Conservation (phyloP, 441 rosid genomes). For the Populus hybrid region DNA sequence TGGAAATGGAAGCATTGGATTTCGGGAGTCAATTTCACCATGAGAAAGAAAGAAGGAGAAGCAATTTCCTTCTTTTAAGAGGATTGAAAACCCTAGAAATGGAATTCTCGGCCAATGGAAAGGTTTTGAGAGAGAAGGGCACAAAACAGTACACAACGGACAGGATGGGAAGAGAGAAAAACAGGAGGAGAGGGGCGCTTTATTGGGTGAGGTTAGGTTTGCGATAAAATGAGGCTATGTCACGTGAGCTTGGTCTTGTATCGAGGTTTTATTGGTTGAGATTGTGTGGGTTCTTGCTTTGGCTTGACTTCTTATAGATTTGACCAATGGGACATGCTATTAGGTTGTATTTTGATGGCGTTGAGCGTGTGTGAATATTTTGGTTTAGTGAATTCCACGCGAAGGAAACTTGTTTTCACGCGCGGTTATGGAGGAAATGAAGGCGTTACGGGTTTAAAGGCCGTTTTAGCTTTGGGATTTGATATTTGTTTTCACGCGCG, state of each 20-base stretch:
- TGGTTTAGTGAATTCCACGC: slow-evolving; percentile 19
- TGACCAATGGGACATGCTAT: slow-evolving; percentile 14
- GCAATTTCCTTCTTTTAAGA: background rate
- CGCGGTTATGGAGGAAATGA: slow-evolving; percentile 8
- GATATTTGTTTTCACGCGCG: background rate
- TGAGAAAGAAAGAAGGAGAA: background rate
- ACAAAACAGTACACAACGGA: slow-evolving; percentile 3
- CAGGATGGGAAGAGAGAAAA: background rate
- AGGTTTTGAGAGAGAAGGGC: slow-evolving; percentile 5
- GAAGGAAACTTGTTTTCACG: background rate
- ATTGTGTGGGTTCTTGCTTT: background rate
- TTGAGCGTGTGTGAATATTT: background rate
- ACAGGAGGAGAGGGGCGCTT: slow-evolving; percentile 15
- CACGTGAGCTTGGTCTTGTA: slow-evolving; percentile 16
- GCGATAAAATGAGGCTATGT: background rate
- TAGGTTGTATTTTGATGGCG: background rate
- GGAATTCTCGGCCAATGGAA: slow-evolving; percentile 21
- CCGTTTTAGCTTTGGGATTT: background rate
- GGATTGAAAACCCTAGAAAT: slow-evolving; percentile 36
- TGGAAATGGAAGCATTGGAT: slow-evolving; percentile 27
- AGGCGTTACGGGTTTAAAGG: background rate
- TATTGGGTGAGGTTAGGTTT: slow-evolving; percentile 16
- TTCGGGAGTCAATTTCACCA: slow-evolving; percentile 28
- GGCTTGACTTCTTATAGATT: background rate
- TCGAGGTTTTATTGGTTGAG: background rate